Percentiles rank a stretch among this genome's conserved stretches.
Evolutionary conservation across 495 filamentous ascomycete genomes (phyloP).

Genomic region (Penicillium coffeae): DNA sequence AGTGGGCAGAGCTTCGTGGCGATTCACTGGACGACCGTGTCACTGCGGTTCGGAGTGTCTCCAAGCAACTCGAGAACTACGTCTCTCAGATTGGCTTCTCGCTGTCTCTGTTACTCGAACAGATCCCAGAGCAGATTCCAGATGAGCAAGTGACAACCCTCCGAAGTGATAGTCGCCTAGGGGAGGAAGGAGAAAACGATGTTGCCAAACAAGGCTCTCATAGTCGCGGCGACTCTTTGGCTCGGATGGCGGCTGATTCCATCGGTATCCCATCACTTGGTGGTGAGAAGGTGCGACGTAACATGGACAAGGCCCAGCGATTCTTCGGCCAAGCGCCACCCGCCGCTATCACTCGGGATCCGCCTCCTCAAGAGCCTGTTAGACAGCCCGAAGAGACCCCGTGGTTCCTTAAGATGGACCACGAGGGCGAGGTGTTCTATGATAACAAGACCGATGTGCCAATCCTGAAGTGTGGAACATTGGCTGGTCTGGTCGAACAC

Average conservation of each 20-base stretch:
- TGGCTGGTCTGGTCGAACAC: conserved; percentile 90
- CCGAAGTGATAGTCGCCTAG: conserved; percentile 37
- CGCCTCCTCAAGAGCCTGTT: conserved; percentile 41
- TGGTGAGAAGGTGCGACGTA: conserved; percentile 52
- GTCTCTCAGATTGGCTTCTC: conserved; percentile 86
- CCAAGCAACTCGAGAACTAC: conserved; percentile 76
- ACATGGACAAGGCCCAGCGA: conserved; percentile 77
- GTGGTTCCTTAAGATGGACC: conserved; percentile 79
- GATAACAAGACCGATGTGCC: conserved; percentile 72
- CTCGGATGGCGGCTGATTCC: conserved; percentile 29
- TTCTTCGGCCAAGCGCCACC: conserved; percentile 86
- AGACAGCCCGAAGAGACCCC: conserved; percentile 69
- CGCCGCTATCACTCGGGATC: conserved; percentile 42
- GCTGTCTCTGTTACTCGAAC: conserved; percentile 78
- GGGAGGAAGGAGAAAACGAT: conserved; percentile 24
- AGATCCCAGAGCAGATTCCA: conserved; percentile 68
- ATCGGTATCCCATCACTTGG: conserved; percentile 55
- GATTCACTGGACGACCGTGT: conserved; percentile 88
- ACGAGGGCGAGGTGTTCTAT: conserved; percentile 86
- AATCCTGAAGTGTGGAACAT: conserved; percentile 78
- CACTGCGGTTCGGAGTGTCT: conserved; percentile 68
- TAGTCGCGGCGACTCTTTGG: conserved; percentile 32
- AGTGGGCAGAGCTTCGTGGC: conserved; percentile 89
- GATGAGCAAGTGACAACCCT: conserved; percentile 26
- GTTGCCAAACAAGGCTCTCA: conserved; percentile 20